A percentile compares a stretch with the other conserved stretches of the same genome.
These are phyloP conservation scores for Hericium alpestre DNA, from an alignment of 768 basidiomycete species.

Conservation along the genomic window DNA sequence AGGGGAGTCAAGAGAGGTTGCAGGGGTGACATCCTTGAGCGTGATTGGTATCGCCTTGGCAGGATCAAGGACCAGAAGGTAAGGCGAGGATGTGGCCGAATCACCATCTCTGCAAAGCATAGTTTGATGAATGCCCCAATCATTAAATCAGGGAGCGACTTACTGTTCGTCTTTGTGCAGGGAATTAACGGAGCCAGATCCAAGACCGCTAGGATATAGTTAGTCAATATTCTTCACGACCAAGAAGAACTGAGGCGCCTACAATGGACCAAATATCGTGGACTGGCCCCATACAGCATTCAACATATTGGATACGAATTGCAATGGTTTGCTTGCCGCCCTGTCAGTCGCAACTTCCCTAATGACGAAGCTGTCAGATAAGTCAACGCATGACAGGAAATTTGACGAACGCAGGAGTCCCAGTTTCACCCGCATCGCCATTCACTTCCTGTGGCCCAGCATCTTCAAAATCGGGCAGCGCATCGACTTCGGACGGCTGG, in stretches of 20 bases:
- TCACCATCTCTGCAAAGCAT: neutral
- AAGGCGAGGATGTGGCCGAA: neutral
- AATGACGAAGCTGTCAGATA: neutral
- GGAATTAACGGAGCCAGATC: neutral
- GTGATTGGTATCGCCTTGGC: constrained; percentile 7
- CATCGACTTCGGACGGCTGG: neutral
- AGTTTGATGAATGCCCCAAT: too few relatives aligned
- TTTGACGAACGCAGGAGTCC: neutral
- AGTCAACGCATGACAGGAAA: neutral
- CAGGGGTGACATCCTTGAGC: constrained; percentile 9
- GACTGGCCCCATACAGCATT: neutral
- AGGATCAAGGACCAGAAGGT: neutral
- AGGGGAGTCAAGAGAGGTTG: neutral
- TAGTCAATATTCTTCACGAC: neutral
- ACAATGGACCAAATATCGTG: constrained; percentile 15
- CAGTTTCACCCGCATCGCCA: neutral
- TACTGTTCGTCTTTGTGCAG: neutral
- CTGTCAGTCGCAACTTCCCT: too few relatives aligned
- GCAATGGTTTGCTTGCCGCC: constrained; percentile 7
- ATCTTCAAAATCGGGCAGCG: constrained; percentile 1
- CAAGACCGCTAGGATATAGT: constrained; percentile 3
- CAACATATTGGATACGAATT: neutral
- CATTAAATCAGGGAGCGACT: neutral
- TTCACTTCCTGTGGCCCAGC: neutral
- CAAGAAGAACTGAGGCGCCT: neutral